phyloP scores from a whole-genome alignment of 495 filamentous ascomycete species.

The Aspergillus asperescens region DNA sequence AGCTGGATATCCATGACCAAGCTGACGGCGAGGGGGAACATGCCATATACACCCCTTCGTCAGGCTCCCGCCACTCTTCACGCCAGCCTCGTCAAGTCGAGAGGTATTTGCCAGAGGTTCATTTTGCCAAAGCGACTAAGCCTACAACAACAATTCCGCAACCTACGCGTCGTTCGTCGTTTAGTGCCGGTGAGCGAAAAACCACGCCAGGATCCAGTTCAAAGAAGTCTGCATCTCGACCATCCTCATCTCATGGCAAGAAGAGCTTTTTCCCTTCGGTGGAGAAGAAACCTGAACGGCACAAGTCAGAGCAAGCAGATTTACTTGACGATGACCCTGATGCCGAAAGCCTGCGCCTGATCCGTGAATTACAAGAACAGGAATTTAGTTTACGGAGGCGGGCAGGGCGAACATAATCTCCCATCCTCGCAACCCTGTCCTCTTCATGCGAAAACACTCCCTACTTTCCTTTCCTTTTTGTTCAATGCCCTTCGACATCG shows the following conservation, averaged over 20 bases:
- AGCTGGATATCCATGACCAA: constrained; percentile 40
- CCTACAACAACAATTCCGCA: constrained; percentile 21
- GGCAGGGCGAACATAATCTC: constrained; percentile 23
- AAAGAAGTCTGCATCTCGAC: constrained; percentile 40
- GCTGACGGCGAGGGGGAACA: constrained; percentile 36
- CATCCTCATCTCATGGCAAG: constrained; percentile 42
- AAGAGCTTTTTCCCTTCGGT: constrained; percentile 37
- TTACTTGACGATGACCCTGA: constrained; percentile 38
- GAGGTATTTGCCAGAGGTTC: constrained; percentile 38
- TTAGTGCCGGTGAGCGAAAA: constrained; percentile 21
- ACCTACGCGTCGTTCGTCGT: constrained; percentile 21
- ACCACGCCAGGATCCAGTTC: constrained; percentile 29
- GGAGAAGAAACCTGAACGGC: constrained; percentile 31
- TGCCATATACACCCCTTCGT: constrained; percentile 40
- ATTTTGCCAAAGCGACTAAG: constrained; percentile 28
- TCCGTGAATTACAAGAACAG: constrained; percentile 53
- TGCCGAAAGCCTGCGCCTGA: constrained; percentile 50
- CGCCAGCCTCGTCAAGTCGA: constrained; percentile 46
- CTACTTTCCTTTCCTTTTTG: constrained; percentile 13
- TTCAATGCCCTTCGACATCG: constrained; percentile 7
- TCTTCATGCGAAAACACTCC: not conserved
- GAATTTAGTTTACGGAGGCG: constrained; percentile 55
- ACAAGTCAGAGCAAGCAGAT: constrained; percentile 22
- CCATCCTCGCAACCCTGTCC: not conserved
- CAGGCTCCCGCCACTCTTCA: constrained; percentile 47